Conservation (phyloP, 2,329 filamentous ascomycete species). For the Mariannaea elegans region DNA sequence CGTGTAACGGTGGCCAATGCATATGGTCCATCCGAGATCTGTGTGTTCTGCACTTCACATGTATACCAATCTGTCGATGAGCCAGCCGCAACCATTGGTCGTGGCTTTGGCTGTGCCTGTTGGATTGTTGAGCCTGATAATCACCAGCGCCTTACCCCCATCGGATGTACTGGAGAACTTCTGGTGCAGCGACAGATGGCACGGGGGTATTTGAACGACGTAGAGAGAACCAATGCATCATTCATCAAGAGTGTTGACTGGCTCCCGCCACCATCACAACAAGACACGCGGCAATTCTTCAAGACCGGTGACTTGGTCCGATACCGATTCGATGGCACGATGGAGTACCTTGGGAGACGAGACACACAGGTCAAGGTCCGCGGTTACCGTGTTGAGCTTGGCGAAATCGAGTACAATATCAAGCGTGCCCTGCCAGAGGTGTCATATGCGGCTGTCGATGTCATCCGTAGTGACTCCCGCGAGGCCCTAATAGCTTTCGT, state of each 20-base stretch:
- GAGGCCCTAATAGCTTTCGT: conserved; percentile 11
- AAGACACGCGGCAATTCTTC: neutral
- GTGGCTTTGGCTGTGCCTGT: too few species aligned
- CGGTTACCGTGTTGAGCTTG: neutral
- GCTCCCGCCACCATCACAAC: neutral
- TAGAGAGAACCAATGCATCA: conserved; percentile 31
- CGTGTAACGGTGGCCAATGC: neutral
- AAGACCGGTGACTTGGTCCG: neutral
- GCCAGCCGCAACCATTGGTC: neutral
- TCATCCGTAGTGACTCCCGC: neutral
- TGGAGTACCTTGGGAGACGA: neutral
- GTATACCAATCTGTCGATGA: neutral
- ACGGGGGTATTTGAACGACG: neutral
- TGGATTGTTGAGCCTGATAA: too few species aligned
- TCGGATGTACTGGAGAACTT: neutral
- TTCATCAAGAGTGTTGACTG: conserved; percentile 38
- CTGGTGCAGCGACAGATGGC: neutral
- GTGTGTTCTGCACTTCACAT: too few species aligned
- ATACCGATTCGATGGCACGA: conserved; percentile 34
- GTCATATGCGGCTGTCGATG: conserved; percentile 13
- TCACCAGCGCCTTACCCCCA: neutral
- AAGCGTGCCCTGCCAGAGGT: neutral
- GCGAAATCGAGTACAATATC: conserved; percentile 16
- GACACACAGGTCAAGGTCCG: neutral
- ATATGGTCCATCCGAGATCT: neutral